phyloP scores from a whole-genome alignment of 2,329 filamentous ascomycete species.

The Clonostachys solani region DNA sequence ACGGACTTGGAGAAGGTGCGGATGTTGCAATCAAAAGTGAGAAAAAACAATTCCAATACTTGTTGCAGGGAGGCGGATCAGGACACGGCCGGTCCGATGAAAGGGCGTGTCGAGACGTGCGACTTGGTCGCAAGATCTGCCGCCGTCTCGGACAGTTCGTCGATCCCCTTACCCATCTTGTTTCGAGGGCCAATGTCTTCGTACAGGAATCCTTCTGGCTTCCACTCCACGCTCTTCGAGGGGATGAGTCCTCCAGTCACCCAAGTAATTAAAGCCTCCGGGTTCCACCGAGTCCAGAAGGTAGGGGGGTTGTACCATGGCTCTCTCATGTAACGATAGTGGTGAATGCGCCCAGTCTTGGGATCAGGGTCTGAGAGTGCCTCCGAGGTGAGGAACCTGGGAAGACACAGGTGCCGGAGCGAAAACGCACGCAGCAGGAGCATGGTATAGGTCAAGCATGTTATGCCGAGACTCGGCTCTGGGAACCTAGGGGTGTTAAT shows the following conservation, averaged over 20 bases:
- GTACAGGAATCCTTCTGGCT: conserved; percentile 47
- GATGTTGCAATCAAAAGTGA: too few species aligned
- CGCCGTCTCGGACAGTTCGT: conserved; percentile 31
- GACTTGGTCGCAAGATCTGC: too few species aligned
- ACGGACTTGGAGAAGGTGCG: too few species aligned
- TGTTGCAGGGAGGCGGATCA: too few species aligned
- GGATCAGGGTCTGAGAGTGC: conserved; percentile 43
- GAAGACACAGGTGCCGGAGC: conserved; percentile 55
- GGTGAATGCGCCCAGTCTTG: conserved; percentile 46
- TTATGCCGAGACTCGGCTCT: conserved; percentile 31
- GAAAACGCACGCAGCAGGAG: conserved; percentile 49
- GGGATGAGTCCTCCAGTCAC: conserved; percentile 39
- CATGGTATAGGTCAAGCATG: conserved; percentile 35
- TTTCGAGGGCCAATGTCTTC: conserved; percentile 58
- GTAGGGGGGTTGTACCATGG: conserved; percentile 63
- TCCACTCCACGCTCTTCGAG: conserved; percentile 26
- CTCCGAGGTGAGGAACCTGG: conserved; percentile 40
- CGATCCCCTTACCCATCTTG: conserved; percentile 46
- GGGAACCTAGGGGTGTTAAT: conserved; percentile 27
- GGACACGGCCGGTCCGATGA: too few species aligned
- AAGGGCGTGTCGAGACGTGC: too few species aligned
- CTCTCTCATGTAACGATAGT: conserved; percentile 49
- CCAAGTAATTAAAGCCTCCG: conserved; percentile 41
- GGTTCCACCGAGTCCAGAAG: conserved; percentile 59
- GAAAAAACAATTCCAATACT: too few species aligned